phyloP scores from a whole-genome alignment of 345 rosid genomes.

The Cardiospermum halicacabum region DNA sequence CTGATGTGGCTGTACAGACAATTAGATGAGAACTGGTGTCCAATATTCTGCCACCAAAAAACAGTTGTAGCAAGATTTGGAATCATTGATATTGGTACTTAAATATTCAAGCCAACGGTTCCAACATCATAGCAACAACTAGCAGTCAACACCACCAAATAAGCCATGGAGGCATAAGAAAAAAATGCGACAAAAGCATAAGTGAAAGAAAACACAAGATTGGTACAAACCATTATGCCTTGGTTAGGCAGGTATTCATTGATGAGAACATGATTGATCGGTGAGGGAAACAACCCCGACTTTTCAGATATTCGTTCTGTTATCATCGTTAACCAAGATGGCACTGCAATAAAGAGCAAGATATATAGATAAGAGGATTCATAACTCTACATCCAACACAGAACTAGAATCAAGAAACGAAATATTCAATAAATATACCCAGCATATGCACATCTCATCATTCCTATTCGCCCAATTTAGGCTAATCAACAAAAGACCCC shows the following conservation, averaged over 20 bases:
- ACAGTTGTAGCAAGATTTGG: background rate
- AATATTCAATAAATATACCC: background rate
- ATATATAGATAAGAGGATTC: background rate
- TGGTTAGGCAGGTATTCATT: slow-evolving; percentile 82
- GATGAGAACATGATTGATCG: slow-evolving; percentile 84
- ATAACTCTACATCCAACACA: background rate
- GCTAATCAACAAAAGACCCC: background rate
- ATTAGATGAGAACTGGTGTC: slow-evolving; percentile 11
- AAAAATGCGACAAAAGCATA: background rate
- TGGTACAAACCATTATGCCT: slow-evolving; percentile 74
- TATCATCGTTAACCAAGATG: slow-evolving; percentile 60
- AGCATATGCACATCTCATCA: background rate
- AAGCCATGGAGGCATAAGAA: background rate
- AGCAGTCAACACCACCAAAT: background rate
- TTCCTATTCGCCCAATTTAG: background rate
- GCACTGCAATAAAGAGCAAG: slow-evolving; percentile 50
- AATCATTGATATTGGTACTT: background rate
- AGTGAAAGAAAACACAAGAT: background rate
- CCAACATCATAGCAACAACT: background rate
- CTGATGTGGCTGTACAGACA: slow-evolving; percentile 70
- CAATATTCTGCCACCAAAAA: background rate
- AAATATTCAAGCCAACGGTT: background rate
- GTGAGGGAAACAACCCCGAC: slow-evolving; percentile 64
- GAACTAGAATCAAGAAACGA: background rate
- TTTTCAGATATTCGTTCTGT: slow-evolving; percentile 55